These are phyloP conservation scores for Haberlea rhodopensis DNA, from an alignment of 257 asterid genomes.

Conservation along the genomic window DNA sequence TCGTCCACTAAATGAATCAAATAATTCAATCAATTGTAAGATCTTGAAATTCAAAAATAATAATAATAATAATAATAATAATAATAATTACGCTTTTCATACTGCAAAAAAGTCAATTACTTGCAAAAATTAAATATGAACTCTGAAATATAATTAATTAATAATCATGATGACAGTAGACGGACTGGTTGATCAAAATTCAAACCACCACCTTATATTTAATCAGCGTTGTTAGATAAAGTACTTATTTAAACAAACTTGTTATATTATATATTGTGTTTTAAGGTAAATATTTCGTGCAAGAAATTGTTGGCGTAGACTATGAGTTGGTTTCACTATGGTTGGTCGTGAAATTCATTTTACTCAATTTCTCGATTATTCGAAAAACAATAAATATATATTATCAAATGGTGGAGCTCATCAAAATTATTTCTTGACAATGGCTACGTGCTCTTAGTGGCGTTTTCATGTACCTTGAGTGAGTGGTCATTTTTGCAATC, in stretches of 20 bases:
- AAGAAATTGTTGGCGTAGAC: conserved; percentile 27
- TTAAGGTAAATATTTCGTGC: conserved; percentile 37
- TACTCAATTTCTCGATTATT: not conserved
- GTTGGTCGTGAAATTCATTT: not conserved
- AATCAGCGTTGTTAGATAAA: not conserved
- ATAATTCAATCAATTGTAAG: too few species aligned
- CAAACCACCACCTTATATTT: conserved; percentile 32
- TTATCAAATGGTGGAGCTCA: too few species aligned
- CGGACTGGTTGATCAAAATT: conserved; percentile 49
- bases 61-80: too few species aligned
- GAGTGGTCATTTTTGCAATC: too few species aligned
- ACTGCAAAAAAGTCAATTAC: not conserved
- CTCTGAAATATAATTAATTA: not conserved
- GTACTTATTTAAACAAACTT: not conserved
- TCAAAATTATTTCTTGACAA: too few species aligned
- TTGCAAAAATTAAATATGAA: not conserved
- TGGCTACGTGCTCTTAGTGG: too few species aligned
- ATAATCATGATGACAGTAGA: conserved; percentile 27
- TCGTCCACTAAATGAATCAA: not conserved
- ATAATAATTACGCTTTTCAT: too few species aligned
- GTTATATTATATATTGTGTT: too few species aligned
- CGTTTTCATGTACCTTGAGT: too few species aligned
- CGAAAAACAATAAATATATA: conserved; percentile 22
- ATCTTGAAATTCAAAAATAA: too few species aligned
- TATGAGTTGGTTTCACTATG: not conserved